Conservation (phyloP, 352 stramenopile species). For the Aphanomyces stellatus region DNA sequence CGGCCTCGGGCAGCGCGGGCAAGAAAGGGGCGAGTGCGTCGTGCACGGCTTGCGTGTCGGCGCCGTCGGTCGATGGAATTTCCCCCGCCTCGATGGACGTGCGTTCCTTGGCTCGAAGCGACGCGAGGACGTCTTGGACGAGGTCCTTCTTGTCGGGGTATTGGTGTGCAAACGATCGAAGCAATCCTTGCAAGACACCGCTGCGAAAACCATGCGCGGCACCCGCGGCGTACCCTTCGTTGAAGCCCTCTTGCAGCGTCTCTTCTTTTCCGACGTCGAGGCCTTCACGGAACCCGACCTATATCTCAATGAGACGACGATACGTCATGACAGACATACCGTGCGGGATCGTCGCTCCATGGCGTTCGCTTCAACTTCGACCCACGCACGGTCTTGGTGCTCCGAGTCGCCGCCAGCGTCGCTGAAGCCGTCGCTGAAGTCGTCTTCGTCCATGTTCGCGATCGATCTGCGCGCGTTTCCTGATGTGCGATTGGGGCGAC, state of each 20-base stretch:
- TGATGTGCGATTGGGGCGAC: background rate
- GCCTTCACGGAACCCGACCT: conserved; percentile 59
- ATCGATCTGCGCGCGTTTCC: background rate
- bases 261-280: conserved; percentile 63
- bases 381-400: background rate
- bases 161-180: conserved; percentile 26
- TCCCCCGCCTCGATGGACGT: background rate
- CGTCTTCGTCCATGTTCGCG: background rate
- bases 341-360: conserved; percentile 53
- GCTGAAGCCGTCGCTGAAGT: conserved; percentile 8
- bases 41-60: background rate
- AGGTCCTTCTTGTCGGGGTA: background rate
- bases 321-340: conserved; percentile 24
- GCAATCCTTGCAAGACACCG: conserved; percentile 36
- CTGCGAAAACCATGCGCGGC: conserved; percentile 36
- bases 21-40: background rate
- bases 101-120: background rate
- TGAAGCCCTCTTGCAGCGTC: conserved; percentile 63
- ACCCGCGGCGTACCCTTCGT: conserved; percentile 37
- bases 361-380: conserved; percentile 36
- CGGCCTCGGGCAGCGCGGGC: background rate
- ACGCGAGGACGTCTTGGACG: background rate
- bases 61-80: background rate
- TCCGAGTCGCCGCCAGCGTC: background rate
- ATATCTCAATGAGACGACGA: background rate